Evolutionary conservation across 176 grass and related monocot genomes (phyloP).

Genomic region (Carex littledalei): DNA sequence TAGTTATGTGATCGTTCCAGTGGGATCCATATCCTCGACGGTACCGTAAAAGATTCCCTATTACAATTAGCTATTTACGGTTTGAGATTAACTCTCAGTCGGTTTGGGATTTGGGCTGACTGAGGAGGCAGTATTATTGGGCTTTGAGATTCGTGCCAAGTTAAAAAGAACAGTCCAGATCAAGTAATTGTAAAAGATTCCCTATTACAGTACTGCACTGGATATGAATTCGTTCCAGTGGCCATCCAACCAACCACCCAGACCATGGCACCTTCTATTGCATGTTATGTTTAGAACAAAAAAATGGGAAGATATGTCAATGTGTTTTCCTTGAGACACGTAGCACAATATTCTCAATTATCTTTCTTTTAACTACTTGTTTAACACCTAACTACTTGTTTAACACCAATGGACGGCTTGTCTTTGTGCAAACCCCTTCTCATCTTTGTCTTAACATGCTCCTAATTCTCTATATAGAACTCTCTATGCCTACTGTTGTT

Average conservation of each 20-base stretch:
- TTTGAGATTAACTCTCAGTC: too few species aligned
- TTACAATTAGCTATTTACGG: too few species aligned
- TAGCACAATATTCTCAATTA: constrained; percentile 28
- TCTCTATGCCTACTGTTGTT: not conserved
- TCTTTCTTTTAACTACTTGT: constrained; percentile 3
- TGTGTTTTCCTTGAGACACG: constrained; percentile 1
- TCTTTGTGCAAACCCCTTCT: constrained; percentile 30
- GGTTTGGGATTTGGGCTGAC: too few species aligned
- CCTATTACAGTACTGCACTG: too few species aligned
- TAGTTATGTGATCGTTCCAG: not conserved
- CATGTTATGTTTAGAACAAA: constrained; percentile 10
- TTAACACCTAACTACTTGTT: constrained; percentile 23
- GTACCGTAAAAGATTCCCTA: too few species aligned
- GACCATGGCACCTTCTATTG: constrained; percentile 18
- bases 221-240: not conserved
- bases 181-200: too few species aligned
- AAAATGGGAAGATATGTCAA: constrained; percentile 15
- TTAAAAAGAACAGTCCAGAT: too few species aligned
- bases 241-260: not conserved
- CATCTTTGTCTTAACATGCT: constrained; percentile 25
- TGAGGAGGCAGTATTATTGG: too few species aligned
- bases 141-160: too few species aligned
- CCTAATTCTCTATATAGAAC: constrained; percentile 21
- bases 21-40: too few species aligned
- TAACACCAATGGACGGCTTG: constrained; percentile 33